Evolutionary conservation across 169 alveolate species (phyloP).

Genomic region (Babesia microti): DNA sequence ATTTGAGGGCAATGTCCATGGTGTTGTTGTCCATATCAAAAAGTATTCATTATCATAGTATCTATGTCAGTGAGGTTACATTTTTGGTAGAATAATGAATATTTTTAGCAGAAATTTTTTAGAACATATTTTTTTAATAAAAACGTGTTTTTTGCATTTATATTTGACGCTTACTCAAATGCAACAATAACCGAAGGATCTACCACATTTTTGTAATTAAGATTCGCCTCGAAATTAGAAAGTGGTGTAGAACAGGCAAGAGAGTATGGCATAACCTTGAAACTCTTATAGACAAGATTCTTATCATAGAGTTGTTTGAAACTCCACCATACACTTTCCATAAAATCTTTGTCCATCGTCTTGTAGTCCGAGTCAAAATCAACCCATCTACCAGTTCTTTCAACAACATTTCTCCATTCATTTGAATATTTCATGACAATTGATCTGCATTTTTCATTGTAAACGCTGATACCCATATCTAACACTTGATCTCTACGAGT

Average conservation of each 20-base stretch:
- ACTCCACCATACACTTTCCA: constrained; percentile 96
- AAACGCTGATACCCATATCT: constrained; percentile 74
- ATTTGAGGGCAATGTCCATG: constrained; percentile 99
- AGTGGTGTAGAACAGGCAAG: constrained; percentile 91
- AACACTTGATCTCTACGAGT: constrained; percentile 79
- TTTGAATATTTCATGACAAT: constrained; percentile 91
- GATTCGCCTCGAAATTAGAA: constrained; percentile 94
- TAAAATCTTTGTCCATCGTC: constrained; percentile 91
- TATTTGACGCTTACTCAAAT: constrained; percentile 47
- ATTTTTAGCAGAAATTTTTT: too few relatives aligned
- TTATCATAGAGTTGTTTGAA: constrained; percentile 80
- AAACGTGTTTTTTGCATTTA: neutral
- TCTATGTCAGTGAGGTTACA: too few relatives aligned
- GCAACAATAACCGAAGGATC: constrained; percentile 92
- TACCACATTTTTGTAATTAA: constrained; percentile 86
- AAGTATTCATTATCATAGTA: constrained; percentile 54
- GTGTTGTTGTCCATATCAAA: constrained; percentile 99
- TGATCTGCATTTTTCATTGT: constrained; percentile 61
- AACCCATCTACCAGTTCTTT: constrained; percentile 96
- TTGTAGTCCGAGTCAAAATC: constrained; percentile 97
- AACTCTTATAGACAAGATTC: constrained; percentile 88
- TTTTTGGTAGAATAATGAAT: too few relatives aligned
- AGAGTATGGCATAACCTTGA: constrained; percentile 98
- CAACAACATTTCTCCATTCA: constrained; percentile 82
- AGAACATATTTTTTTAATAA: too few relatives aligned